Evolutionary conservation across 495 filamentous ascomycete species (phyloP).

Genomic region (Hypoxylon subgilvum): DNA sequence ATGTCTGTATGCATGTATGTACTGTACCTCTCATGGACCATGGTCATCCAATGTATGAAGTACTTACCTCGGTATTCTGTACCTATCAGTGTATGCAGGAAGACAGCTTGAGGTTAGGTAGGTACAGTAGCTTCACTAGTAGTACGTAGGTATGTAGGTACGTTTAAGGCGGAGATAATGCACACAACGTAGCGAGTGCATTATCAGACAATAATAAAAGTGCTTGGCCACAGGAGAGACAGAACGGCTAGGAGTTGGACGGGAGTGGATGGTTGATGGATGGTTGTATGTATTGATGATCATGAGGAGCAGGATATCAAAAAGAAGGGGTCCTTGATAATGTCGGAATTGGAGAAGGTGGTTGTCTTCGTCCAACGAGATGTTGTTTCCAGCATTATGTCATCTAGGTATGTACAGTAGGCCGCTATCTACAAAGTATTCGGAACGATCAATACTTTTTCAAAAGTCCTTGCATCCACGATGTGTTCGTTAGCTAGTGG

Average conservation of each 20-base stretch:
- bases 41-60: not conserved
- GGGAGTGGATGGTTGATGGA: no score
- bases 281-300: constrained; percentile 1
- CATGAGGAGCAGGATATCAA: not conserved
- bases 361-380: not conserved
- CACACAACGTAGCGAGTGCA: no score
- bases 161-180: constrained; percentile 7
- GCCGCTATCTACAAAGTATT: no score
- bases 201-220: constrained; percentile 20
- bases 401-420: no score
- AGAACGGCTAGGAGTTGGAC: no score
- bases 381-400: constrained; percentile 1
- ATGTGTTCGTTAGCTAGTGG: no score
- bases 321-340: not conserved
- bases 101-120: no score
- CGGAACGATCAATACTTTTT: no score
- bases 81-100: not conserved
- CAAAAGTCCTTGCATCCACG: no score
- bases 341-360: not conserved
- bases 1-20: not conserved
- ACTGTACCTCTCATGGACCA: not conserved
- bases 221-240: constrained; percentile 23
- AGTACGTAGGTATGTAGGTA: constrained; percentile 5
- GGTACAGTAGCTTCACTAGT: no score
- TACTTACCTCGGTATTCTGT: constrained; percentile 21